These are phyloP conservation scores for Chlamydomonas schloesseri DNA, from an alignment of 139 green algal species.

Conservation along the genomic window DNA sequence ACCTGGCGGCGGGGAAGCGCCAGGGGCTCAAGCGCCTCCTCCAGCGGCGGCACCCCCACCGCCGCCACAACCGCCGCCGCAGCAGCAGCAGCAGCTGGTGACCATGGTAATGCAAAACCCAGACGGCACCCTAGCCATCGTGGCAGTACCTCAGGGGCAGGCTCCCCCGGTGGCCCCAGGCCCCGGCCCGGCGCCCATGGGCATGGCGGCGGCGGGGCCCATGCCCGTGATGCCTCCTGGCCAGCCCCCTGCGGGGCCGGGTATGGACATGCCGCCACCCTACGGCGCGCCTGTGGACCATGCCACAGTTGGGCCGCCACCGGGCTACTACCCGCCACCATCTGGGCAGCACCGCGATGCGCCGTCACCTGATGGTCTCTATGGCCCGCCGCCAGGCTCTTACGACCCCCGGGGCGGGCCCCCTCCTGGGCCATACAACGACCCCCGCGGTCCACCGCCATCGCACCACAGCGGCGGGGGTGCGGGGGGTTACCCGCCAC, in stretches of 20 bases:
- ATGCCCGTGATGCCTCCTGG: not conserved
- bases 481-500: not conserved
- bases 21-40: no score
- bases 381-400: not conserved
- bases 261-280: not conserved
- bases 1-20: not conserved
- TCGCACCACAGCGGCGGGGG: not conserved
- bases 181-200: not conserved
- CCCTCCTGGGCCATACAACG: not conserved
- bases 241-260: not conserved
- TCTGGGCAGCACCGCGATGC: not conserved
- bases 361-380: no score
- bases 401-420: not conserved
- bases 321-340: no score
- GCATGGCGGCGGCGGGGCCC: not conserved
- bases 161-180: not conserved
- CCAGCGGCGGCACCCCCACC: no score
- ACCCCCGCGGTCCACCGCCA: not conserved
- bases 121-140: conserved; percentile 19
- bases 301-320: no score
- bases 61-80: no score
- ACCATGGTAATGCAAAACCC: conserved; percentile 39
- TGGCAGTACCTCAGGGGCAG: conserved; percentile 1
- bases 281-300: no score
- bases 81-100: conserved; percentile 16